A percentile compares a stretch with the other conserved stretches of the same genome.
Conservation (phyloP, 768 basidiomycete species). For the Pilatotrama ljubarskyi region DNA sequence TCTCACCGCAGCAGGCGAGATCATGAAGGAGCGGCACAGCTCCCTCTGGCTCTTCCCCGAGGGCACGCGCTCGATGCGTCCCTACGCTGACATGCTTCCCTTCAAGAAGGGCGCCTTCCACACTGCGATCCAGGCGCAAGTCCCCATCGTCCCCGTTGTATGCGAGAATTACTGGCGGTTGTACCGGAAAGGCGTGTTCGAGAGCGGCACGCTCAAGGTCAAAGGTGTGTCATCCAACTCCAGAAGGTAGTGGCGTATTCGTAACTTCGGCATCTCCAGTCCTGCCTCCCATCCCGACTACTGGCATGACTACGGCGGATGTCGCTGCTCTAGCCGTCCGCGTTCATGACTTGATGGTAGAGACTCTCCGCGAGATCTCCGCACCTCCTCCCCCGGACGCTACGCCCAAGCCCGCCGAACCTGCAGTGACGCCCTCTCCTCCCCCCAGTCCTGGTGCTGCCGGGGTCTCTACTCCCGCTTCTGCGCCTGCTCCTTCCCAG, state of each 20-base stretch:
- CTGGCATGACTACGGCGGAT: slow-evolving; percentile 68
- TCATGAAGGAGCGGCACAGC: slow-evolving; percentile 67
- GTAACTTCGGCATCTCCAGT: slow-evolving; percentile 48
- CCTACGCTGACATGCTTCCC: slow-evolving; percentile 68
- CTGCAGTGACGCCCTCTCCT: background rate
- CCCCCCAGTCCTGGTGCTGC: background rate
- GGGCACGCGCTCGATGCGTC: slow-evolving; percentile 80
- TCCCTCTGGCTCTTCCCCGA: slow-evolving; percentile 97
- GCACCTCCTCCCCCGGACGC: slow-evolving; percentile 40
- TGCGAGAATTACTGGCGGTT: slow-evolving; percentile 91
- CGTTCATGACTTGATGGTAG: slow-evolving; percentile 80
- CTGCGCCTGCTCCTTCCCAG: slow-evolving; percentile 6
- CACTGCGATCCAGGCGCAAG: slow-evolving; percentile 84
- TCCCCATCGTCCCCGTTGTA: slow-evolving; percentile 91
- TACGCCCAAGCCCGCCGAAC: slow-evolving; percentile 4
- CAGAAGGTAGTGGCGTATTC: background rate
- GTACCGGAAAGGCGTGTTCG: slow-evolving; percentile 78
- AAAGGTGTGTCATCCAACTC: slow-evolving; percentile 55
- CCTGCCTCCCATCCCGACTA: slow-evolving; percentile 84
- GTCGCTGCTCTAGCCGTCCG: slow-evolving; percentile 63
- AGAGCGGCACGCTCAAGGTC: slow-evolving; percentile 74
- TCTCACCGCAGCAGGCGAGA: slow-evolving; percentile 72
- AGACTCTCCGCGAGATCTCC: slow-evolving; percentile 76
- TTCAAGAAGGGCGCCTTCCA: slow-evolving; percentile 99
- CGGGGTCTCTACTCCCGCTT: background rate